phyloP scores from a whole-genome alignment of 2,329 filamentous ascomycete species.

The Beauveria sp. region DNA sequence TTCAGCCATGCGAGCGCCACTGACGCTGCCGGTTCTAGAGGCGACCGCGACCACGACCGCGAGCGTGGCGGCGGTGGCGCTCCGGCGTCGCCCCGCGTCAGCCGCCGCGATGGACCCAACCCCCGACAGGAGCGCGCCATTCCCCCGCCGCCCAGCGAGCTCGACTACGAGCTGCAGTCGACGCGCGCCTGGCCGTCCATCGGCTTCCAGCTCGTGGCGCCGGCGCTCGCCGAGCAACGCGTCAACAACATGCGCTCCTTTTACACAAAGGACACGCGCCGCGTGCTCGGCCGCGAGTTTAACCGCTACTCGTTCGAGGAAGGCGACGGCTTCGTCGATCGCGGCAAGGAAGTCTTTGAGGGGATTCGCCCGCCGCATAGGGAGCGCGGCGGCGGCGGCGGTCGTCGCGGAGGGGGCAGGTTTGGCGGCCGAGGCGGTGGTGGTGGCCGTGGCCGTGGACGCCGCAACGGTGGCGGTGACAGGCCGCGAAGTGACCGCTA shows the following conservation, averaged over 20 bases:
- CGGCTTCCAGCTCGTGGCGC: conserved; percentile 50
- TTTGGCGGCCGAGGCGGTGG: conserved; percentile 21
- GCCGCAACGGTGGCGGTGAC: conserved; percentile 16
- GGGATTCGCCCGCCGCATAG: conserved; percentile 54
- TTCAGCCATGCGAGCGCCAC: not conserved
- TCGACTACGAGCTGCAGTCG: conserved; percentile 12
- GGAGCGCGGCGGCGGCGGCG: conserved; percentile 28
- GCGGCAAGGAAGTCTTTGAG: conserved; percentile 62
- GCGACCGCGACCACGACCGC: not conserved
- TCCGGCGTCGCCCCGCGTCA: not conserved
- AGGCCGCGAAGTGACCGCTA: conserved; percentile 27
- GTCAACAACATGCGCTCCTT: conserved; percentile 47
- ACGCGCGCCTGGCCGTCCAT: conserved; percentile 38
- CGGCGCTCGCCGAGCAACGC: conserved; percentile 56
- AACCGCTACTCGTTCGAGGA: conserved; percentile 70
- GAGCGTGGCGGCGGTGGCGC: not conserved
- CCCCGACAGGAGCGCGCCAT: not conserved
- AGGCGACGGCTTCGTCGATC: conserved; percentile 58
- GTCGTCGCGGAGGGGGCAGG: conserved; percentile 18
- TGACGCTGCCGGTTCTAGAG: not conserved
- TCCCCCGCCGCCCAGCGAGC: conserved; percentile 5
- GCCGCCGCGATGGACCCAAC: not conserved
- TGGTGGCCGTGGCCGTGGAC: conserved; percentile 16
- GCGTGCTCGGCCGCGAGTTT: conserved; percentile 41
- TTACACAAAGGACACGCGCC: conserved; percentile 34